phyloP scores from a whole-genome alignment of 257 asterid species.

The Gynochthodes officinalis region DNA sequence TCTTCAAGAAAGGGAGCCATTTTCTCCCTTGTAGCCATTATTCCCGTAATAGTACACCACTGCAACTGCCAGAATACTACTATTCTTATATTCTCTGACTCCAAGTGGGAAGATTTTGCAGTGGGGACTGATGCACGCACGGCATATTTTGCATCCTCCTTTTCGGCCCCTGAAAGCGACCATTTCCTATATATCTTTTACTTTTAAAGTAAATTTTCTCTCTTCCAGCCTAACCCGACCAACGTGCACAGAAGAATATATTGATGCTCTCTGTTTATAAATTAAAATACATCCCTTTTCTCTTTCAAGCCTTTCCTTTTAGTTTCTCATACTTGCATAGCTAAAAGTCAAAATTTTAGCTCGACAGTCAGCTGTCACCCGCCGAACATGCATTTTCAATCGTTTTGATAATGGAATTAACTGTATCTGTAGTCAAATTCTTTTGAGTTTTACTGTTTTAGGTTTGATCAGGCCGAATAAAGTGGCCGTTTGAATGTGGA shows the following conservation, averaged over 20 bases:
- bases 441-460: slow-evolving; percentile 17
- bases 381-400: too few species aligned
- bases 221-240: too few species aligned
- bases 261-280: too few species aligned
- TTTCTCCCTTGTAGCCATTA: slow-evolving; percentile 19
- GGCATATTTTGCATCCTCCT: not conserved
- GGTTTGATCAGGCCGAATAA: not conserved
- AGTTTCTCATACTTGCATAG: too few species aligned
- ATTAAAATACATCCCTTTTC: too few species aligned
- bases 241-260: too few species aligned
- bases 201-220: too few species aligned
- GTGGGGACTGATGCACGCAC: not conserved
- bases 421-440: slow-evolving; percentile 7
- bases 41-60: slow-evolving; percentile 16
- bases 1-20: slow-evolving; percentile 24
- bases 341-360: too few species aligned
- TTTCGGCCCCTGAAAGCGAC: not conserved
- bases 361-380: too few species aligned
- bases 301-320: too few species aligned
- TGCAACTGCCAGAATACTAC: slow-evolving; percentile 12
- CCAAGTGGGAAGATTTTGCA: not conserved
- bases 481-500: not conserved
- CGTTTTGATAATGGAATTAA: not conserved
- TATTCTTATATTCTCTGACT: slow-evolving; percentile 1
- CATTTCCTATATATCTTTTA: not conserved